Percentiles rank a stretch among this genome's conserved stretches.
phyloP scores from a whole-genome alignment of 169 alveolate species.

The Plasmodium sp. region DNA sequence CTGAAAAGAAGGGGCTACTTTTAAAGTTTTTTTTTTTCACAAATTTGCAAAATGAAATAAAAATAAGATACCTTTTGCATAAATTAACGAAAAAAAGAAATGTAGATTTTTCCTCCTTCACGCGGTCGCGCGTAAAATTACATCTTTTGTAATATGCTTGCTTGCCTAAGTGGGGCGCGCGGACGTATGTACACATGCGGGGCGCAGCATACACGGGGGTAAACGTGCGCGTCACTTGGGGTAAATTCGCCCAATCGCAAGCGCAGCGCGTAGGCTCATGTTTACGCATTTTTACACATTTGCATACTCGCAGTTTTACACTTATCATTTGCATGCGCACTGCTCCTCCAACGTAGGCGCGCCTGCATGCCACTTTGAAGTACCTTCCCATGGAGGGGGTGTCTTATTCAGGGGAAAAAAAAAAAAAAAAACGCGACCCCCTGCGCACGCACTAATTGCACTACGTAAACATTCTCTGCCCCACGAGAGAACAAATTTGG shows the following conservation, averaged over 20 bases:
- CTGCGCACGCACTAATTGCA: not conserved
- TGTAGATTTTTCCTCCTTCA: slow-evolving; percentile 1
- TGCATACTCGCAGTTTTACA: not conserved
- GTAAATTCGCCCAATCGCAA: not conserved
- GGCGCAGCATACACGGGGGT: not conserved
- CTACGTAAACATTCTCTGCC: not conserved
- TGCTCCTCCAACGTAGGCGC: not conserved
- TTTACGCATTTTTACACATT: too few species aligned
- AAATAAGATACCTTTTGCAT: not conserved
- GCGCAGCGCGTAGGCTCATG: not conserved
- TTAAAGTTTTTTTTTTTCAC: not conserved
- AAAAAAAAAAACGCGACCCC: not conserved
- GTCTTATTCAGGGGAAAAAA: not conserved
- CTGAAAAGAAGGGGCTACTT: not conserved
- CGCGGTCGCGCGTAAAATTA: not conserved
- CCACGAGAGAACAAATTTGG: not conserved
- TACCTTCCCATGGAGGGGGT: not conserved
- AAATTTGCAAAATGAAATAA: not conserved
- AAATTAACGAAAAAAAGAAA: not conserved
- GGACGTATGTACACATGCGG: not conserved
- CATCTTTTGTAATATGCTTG: not conserved
- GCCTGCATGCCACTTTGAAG: not conserved
- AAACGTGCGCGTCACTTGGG: not conserved
- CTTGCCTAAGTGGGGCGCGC: not conserved
- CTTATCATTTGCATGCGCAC: not conserved